These are phyloP conservation scores for Dryas integrifolia DNA, from an alignment of 331 rosid species.

Conservation along the genomic window DNA sequence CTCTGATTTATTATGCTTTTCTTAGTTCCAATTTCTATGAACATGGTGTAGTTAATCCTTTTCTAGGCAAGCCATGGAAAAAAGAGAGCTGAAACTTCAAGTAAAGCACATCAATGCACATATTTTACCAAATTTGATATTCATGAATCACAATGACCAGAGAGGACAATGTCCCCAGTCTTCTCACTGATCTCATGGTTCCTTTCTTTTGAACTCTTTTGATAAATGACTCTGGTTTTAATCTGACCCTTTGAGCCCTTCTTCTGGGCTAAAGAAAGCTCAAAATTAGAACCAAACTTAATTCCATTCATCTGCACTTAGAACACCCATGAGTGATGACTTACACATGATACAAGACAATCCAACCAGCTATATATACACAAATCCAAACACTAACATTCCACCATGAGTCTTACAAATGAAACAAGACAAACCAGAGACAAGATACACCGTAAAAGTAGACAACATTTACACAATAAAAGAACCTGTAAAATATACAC, in stretches of 20 bases:
- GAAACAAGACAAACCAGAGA: not conserved
- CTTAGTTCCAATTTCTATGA: conserved; percentile 1
- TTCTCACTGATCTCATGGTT: too few species aligned
- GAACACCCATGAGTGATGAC: not conserved
- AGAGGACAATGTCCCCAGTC: too few species aligned
- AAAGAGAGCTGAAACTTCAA: not conserved
- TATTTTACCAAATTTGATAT: not conserved
- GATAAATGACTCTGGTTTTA: too few species aligned
- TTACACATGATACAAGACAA: not conserved
- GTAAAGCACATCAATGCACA: not conserved
- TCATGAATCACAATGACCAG: too few species aligned
- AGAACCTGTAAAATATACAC: not conserved
- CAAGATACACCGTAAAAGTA: not conserved
- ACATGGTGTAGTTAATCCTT: not conserved
- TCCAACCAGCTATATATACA: not conserved
- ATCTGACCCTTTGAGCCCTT: too few species aligned
- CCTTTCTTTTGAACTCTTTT: too few species aligned
- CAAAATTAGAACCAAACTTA: too few species aligned
- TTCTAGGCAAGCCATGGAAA: not conserved
- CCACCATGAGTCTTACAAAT: not conserved
- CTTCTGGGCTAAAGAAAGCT: too few species aligned
- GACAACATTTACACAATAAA: conserved; percentile 6
- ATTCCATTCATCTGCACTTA: not conserved
- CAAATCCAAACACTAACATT: not conserved
- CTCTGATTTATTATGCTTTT: not conserved